Evolutionary conservation across 108 stramenopile species (phyloP), one percentile per base, ranked within the genome.

Genomic region (Mayamaea pseudoterrestris): DNA sequence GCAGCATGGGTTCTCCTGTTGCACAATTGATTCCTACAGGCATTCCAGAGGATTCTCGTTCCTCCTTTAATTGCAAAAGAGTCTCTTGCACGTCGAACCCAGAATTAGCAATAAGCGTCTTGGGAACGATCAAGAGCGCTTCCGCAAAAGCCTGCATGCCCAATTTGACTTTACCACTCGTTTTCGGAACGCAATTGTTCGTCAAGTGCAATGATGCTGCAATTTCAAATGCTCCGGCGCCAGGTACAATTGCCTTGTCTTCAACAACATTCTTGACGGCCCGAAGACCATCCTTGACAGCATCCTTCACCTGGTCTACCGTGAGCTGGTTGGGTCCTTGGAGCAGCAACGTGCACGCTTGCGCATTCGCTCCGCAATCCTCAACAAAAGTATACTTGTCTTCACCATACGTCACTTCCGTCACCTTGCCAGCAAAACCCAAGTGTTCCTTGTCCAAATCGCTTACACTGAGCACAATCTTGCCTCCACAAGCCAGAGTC

Each of bases 341-440:
- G 52, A 99, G 55, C 24, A 99, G 71, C 36, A 99, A 52, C 23
- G 98, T 95, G 73, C 96, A 96, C 22, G 83, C 83, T 50, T 91
- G 73, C 47, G 96, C 81, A 56, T 74, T 69, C 54, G 73, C 61
- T 18, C 68, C 58, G 53, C 95, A 96, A 56, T 95, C 96, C 68
- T 99, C 96, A 18, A 97, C 93, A 57, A 99, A 99, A 29, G 98
- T 99, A 73, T 83, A 99, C 65, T 97, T 99, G 58, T 97, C 96
- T 37, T 99, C 98, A 4, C 96, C 98, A 29, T 97, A 71, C 12
- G 89, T 92, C 13, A 95, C 84, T 69, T 97, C 94, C 47, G 73
- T 82, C 12, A 99, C 94, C 49, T 78, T 73, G 7, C 95, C 98
- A 13, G 96, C 95, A 42, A 63, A 93, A 43, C 98, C 98, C 50